phyloP scores from a whole-genome alignment of 345 rosid species.

The Hibiscus trionum region DNA sequence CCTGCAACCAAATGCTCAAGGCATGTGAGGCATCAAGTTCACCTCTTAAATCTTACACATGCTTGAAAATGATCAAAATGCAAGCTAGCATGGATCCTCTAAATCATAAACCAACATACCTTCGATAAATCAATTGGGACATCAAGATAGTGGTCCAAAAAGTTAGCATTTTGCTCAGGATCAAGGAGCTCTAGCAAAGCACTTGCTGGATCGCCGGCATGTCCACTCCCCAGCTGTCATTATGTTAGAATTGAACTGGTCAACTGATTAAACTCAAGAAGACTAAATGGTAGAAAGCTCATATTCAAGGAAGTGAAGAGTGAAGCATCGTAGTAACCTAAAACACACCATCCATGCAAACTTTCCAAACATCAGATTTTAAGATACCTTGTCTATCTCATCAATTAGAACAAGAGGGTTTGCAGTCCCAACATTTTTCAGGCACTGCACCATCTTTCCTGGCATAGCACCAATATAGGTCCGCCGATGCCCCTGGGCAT shows the following conservation, averaged over 20 bases:
- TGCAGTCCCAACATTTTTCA: constrained; percentile 95
- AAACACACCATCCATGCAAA: constrained; percentile 4
- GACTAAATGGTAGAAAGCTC: not conserved
- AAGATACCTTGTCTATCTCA: constrained; percentile 92
- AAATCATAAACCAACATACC: constrained; percentile 31
- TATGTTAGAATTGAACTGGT: constrained; percentile 1
- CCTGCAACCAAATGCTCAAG: constrained; percentile 40
- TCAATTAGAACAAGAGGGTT: constrained; percentile 98
- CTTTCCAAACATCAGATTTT: not conserved
- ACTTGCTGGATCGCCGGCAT: constrained; percentile 98
- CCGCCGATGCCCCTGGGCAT: constrained; percentile 89
- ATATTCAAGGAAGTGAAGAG: not conserved
- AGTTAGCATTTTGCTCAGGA: constrained; percentile 99
- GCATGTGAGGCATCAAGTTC: not conserved
- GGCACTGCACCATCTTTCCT: constrained; percentile 99
- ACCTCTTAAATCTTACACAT: not conserved
- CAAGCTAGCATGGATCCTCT: not conserved
- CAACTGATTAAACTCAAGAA: not conserved
- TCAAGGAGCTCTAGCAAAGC: constrained; percentile 98
- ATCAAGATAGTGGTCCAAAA: constrained; percentile 96
- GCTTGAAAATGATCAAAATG: not conserved
- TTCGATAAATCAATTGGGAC: constrained; percentile 92
- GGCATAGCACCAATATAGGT: constrained; percentile 99
- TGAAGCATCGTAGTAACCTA: not conserved
- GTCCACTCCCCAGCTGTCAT: constrained; percentile 90